Evolutionary conservation across 257 asterid species (phyloP).

Genomic region (Primulina tabacum): DNA sequence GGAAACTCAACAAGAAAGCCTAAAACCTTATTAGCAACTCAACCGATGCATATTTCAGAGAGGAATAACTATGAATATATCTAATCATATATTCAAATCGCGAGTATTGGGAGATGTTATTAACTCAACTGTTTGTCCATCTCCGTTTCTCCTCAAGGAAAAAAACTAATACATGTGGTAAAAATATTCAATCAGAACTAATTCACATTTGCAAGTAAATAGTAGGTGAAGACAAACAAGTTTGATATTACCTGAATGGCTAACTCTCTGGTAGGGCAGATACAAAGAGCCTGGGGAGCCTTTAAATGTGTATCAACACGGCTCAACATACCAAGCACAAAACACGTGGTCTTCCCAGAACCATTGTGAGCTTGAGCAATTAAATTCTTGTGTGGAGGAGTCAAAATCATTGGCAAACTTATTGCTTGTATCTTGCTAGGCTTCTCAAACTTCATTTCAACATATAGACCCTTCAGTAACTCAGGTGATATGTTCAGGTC

Average conservation of each 20-base stretch:
- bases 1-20: background rate
- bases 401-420: slow-evolving; percentile 90
- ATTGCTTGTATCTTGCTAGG: slow-evolving; percentile 84
- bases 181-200: background rate
- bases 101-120: background rate
- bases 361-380: slow-evolving; percentile 99
- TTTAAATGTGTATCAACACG: slow-evolving; percentile 61
- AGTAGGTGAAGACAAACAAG: slow-evolving; percentile 10
- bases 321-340: slow-evolving; percentile 96
- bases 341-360: slow-evolving; percentile 95
- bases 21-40: background rate
- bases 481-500: slow-evolving; percentile 73
- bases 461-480: slow-evolving; percentile 73
- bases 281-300: slow-evolving; percentile 95
- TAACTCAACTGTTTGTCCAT: background rate
- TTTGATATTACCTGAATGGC: slow-evolving; percentile 73
- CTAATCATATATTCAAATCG: background rate
- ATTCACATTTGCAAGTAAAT: background rate
- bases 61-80: background rate
- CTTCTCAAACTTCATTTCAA: slow-evolving; percentile 76
- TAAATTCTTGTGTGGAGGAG: slow-evolving; percentile 76
- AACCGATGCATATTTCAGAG: slow-evolving; percentile 2
- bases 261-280: slow-evolving; percentile 94
- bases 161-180: slow-evolving; percentile 1
- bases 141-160: background rate